These are phyloP conservation scores for Solanum tarapatanum DNA, from an alignment of 257 asterid species.

Conservation along the genomic window DNA sequence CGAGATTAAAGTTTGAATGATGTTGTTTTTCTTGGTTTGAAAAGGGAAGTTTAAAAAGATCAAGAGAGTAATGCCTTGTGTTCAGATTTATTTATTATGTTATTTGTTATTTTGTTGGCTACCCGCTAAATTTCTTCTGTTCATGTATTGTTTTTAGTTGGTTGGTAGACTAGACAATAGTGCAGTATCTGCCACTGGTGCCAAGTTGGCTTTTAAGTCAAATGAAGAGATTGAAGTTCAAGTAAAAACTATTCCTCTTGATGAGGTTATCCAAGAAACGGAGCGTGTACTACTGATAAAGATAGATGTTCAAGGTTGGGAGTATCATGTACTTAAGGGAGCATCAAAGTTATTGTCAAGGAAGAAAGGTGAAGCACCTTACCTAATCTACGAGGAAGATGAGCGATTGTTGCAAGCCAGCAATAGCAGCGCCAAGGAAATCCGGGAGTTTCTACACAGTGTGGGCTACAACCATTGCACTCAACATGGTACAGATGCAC, in stretches of 20 bases:
- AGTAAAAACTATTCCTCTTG: constrained; percentile 74
- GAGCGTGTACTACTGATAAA: constrained; percentile 67
- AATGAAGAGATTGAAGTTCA: constrained; percentile 81
- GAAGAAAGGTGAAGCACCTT: constrained; percentile 81
- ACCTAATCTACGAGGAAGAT: constrained; percentile 92
- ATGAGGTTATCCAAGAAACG: constrained; percentile 50
- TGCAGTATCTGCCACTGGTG: constrained; percentile 90
- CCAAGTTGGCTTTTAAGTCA: constrained; percentile 89
- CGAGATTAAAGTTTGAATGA: background rate
- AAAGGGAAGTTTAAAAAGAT: background rate
- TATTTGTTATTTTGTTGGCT: background rate
- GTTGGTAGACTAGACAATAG: constrained; percentile 97
- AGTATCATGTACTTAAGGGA: constrained; percentile 88
- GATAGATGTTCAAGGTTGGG: constrained; percentile 99
- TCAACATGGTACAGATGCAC: constrained; percentile 84
- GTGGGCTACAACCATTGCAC: constrained; percentile 72
- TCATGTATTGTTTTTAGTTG: constrained; percentile 33
- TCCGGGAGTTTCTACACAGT: constrained; percentile 51
- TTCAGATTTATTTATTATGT: background rate
- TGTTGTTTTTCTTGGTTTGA: background rate
- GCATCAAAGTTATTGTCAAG: constrained; percentile 73
- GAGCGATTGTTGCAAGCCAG: constrained; percentile 87
- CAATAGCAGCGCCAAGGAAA: constrained; percentile 78
- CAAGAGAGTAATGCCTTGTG: background rate
- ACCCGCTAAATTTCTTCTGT: background rate